Percentiles rank a stretch among this genome's conserved stretches.
Evolutionary conservation across 225 moss, liverwort and hornwort genomes (phyloP).

Genomic region (Physcomitrium patens): DNA sequence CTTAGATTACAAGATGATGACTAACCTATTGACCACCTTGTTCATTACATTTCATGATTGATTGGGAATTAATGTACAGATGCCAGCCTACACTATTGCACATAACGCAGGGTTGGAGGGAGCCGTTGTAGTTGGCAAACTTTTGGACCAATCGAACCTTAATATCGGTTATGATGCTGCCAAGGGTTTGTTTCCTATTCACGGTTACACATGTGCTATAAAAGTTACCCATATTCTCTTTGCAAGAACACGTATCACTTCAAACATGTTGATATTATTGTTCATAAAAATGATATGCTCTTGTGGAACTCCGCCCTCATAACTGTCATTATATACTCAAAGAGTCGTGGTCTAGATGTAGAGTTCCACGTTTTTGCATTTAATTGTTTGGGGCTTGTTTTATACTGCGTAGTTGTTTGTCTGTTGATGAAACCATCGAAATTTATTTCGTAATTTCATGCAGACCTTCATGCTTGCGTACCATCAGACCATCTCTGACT

Average conservation of each 20-base stretch:
- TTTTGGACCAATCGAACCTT: constrained; percentile 76
- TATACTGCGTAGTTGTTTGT: background rate
- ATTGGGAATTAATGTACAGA: constrained; percentile 45
- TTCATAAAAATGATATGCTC: background rate
- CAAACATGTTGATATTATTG: background rate
- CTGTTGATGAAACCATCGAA: background rate
- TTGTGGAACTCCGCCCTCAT: no score
- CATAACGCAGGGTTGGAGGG: constrained; percentile 88
- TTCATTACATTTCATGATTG: constrained; percentile 3
- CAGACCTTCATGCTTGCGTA: background rate
- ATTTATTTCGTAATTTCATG: constrained; percentile 5
- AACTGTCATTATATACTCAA: background rate
- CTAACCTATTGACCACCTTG: background rate
- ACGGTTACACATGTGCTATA: background rate
- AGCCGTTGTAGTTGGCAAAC: constrained; percentile 85
- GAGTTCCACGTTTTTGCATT: background rate
- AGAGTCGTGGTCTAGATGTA: background rate
- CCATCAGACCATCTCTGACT: background rate
- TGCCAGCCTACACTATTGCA: constrained; percentile 91
- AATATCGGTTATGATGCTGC: constrained; percentile 86
- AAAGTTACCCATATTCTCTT: background rate
- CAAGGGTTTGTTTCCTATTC: constrained; percentile 53
- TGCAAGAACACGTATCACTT: background rate
- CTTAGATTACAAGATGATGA: background rate
- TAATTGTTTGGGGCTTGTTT: background rate